Conservation (phyloP, 345 rosid genomes). For the Aurinia saxatilis region DNA sequence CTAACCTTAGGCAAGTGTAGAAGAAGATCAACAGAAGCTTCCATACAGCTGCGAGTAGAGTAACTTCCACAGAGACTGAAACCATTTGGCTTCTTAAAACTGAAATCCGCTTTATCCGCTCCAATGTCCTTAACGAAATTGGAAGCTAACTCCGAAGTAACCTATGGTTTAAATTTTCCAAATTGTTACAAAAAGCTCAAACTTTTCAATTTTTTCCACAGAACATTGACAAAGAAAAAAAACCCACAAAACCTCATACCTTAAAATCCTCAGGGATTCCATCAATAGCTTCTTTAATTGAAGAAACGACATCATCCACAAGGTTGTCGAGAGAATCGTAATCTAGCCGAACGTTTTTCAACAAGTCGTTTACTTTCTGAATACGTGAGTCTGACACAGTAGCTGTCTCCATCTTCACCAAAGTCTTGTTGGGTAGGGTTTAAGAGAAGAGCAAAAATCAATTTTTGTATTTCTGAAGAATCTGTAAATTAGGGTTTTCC, state of each 20-base stretch:
- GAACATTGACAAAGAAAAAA: background rate
- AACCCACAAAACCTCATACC: background rate
- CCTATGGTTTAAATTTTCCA: slow-evolving; percentile 43
- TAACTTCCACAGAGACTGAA: slow-evolving; percentile 73
- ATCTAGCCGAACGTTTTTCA: slow-evolving; percentile 18
- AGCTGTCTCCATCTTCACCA: slow-evolving; percentile 11
- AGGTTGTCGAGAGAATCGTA: slow-evolving; percentile 16
- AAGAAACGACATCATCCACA: slow-evolving; percentile 10
- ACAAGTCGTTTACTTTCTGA: slow-evolving; percentile 16
- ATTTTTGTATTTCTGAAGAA: too few relatives aligned
- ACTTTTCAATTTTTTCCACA: background rate
- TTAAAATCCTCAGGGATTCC: slow-evolving; percentile 7
- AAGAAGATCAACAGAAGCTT: slow-evolving; percentile 71
- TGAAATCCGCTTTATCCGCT: slow-evolving; percentile 75
- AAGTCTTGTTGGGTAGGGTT: too few relatives aligned
- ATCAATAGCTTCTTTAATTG: slow-evolving; percentile 9
- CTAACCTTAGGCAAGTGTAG: slow-evolving; percentile 76
- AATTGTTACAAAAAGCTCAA: slow-evolving; percentile 2
- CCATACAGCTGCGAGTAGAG: slow-evolving; percentile 45
- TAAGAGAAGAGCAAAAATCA: background rate
- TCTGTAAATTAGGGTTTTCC: too few relatives aligned
- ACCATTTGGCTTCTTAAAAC: slow-evolving; percentile 60
- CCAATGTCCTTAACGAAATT: slow-evolving; percentile 67
- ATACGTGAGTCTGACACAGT: slow-evolving; percentile 16
- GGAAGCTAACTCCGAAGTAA: slow-evolving; percentile 52